A percentile compares a stretch with the other conserved stretches of the same genome.
Conservation (phyloP, 176 grass and related monocot species). For the Oryza nivara region DNA sequence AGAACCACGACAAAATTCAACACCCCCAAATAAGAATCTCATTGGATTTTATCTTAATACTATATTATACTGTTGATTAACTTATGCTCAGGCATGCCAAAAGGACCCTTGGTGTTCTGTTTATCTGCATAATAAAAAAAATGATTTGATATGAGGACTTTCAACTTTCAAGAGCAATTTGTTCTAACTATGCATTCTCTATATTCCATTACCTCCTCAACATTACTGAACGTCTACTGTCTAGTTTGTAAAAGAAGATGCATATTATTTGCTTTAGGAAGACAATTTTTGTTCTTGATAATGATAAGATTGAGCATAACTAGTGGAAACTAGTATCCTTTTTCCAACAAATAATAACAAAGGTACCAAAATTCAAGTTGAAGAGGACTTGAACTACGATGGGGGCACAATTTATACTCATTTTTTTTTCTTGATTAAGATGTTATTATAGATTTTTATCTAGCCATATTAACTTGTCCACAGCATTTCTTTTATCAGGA, state of each 20-base stretch:
- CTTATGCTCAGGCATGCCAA: neutral
- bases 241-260: neutral
- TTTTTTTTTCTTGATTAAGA: neutral
- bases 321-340: too few relatives aligned
- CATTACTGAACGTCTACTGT: neutral
- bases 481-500: neutral
- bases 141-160: neutral
- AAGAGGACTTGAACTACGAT: neutral
- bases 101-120: neutral
- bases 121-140: neutral
- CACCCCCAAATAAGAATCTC: too few relatives aligned
- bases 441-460: neutral
- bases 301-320: neutral
- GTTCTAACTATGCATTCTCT: neutral
- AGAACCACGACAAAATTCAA: too few relatives aligned
- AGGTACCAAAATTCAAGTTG: neutral
- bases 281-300: neutral
- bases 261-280: slow-evolving; percentile 1
- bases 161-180: neutral
- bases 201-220: neutral
- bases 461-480: neutral
- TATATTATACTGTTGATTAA: neutral
- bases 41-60: neutral
- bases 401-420: neutral
- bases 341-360: neutral